Evolutionary conservation across 352 stramenopile genomes (phyloP).

Genomic region (Poterioochromonas sp.): DNA sequence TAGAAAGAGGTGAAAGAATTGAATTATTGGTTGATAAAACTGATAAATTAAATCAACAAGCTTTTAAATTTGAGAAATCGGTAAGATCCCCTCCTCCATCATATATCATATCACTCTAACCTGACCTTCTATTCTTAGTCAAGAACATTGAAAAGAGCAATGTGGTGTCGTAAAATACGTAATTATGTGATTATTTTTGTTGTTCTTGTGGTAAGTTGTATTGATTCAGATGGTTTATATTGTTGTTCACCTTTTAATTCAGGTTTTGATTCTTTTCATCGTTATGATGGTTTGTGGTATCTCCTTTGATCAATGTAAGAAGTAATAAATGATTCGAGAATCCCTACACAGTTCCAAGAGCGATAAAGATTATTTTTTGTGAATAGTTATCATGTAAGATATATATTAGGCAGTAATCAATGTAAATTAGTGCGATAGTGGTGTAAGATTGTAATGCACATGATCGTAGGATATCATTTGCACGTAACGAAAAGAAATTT

Average conservation of each 20-base stretch:
- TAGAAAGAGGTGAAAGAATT: conserved; percentile 97
- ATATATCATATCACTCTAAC: neutral
- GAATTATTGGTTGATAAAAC: conserved; percentile 85
- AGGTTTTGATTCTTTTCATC: conserved; percentile 35
- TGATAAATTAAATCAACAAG: conserved; percentile 89
- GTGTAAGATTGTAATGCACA: no score
- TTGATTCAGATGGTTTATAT: neutral
- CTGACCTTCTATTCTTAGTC: neutral
- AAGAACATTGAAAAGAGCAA: conserved; percentile 34
- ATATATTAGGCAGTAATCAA: no score
- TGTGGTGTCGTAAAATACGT: conserved; percentile 44
- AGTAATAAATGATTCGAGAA: neutral
- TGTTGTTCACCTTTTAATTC: neutral
- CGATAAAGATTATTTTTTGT: no score
- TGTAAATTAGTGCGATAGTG: no score
- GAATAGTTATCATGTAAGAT: no score
- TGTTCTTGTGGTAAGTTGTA: neutral
- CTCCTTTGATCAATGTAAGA: conserved; percentile 2
- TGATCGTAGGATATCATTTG: no score
- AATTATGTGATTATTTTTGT: conserved; percentile 31
- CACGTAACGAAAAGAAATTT: no score
- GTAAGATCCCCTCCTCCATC: conserved; percentile 53
- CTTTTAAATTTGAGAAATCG: conserved; percentile 88
- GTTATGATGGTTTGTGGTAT: conserved; percentile 22
- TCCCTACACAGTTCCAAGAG: no score